Conservation (phyloP, 1,139 yeast genomes). For the Hemisphaericaspora xylofermentans region DNA sequence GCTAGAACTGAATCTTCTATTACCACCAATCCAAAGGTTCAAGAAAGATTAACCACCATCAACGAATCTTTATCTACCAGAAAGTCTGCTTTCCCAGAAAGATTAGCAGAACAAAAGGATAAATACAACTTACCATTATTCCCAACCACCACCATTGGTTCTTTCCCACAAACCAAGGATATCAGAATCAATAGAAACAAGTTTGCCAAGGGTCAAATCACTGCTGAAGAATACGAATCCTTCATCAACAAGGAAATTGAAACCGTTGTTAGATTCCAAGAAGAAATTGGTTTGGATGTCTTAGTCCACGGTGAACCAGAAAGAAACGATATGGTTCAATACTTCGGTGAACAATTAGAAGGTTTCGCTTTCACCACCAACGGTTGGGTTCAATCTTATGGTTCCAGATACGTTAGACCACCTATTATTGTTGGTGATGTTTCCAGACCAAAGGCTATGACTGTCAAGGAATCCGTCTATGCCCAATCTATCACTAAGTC, state of each 20-base stretch:
- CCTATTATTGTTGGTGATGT: constrained; percentile 99
- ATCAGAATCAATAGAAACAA: constrained; percentile 98
- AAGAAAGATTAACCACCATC: constrained; percentile 81
- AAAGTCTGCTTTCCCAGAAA: constrained; percentile 78
- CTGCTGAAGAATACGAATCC: constrained; percentile 92
- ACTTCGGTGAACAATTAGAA: constrained; percentile 97
- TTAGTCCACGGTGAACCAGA: constrained; percentile 99
- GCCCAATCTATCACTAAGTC: constrained; percentile 94
- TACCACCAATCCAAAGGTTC: constrained; percentile 90
- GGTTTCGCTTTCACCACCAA: constrained; percentile 97
- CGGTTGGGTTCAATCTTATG: constrained; percentile 99
- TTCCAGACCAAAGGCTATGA: constrained; percentile 97
- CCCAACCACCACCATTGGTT: constrained; percentile 99
- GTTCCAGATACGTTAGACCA: constrained; percentile 99
- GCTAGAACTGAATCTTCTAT: constrained; percentile 84
- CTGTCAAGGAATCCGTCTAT: constrained; percentile 98
- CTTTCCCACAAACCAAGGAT: constrained; percentile 99
- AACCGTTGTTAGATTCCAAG: constrained; percentile 96
- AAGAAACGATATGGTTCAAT: constrained; percentile 99
- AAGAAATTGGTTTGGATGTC: constrained; percentile 96
- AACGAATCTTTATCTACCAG: constrained; percentile 81
- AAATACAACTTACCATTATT: constrained; percentile 92
- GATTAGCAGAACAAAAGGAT: constrained; percentile 84
- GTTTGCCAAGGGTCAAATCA: constrained; percentile 91
- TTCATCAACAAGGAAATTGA: constrained; percentile 97